Percentiles rank a stretch among this genome's conserved stretches.
phyloP scores from a whole-genome alignment of 1,284 basidiomycete species.

The Papiliotrema fonsecae region DNA sequence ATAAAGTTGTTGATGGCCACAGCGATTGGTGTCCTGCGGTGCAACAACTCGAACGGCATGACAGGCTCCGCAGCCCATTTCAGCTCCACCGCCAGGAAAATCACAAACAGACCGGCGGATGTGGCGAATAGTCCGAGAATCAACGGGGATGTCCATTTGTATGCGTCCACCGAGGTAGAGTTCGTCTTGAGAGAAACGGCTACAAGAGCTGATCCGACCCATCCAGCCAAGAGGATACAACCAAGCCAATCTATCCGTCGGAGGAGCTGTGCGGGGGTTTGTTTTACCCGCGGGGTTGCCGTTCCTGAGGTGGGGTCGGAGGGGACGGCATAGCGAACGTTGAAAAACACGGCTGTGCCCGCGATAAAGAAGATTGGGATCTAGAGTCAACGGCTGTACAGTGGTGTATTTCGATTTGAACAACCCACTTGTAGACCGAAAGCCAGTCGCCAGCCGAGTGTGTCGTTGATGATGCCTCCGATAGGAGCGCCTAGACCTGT shows the following conservation, averaged over 20 bases:
- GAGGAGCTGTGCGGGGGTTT: constrained; percentile 61
- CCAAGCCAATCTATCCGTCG: constrained; percentile 77
- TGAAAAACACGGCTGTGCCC: constrained; percentile 61
- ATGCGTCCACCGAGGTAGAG: constrained; percentile 21
- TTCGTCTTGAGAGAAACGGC: constrained; percentile 71
- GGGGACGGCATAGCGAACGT: constrained; percentile 54
- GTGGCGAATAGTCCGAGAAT: constrained; percentile 62
- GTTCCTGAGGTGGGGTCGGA: constrained; percentile 50
- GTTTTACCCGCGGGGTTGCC: constrained; percentile 57
- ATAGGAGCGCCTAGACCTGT: constrained; percentile 71
- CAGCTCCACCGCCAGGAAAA: constrained; percentile 71
- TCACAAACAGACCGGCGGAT: constrained; percentile 55
- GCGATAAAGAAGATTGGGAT: constrained; percentile 69
- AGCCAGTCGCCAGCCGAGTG: constrained; percentile 62
- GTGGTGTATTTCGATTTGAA: neutral
- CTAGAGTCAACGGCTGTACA: constrained; percentile 44
- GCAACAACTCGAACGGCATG: constrained; percentile 73
- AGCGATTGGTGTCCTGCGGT: constrained; percentile 61
- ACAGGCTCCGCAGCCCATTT: constrained; percentile 71
- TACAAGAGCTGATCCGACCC: constrained; percentile 68
- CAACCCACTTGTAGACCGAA: constrained; percentile 60
- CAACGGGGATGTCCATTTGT: constrained; percentile 61
- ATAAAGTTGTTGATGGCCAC: constrained; percentile 73
- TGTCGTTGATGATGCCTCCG: constrained; percentile 79
- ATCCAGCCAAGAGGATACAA: constrained; percentile 67